Evolutionary conservation across 2,329 filamentous ascomycete genomes (phyloP).

Genomic region (Fusarium albosuccineum): DNA sequence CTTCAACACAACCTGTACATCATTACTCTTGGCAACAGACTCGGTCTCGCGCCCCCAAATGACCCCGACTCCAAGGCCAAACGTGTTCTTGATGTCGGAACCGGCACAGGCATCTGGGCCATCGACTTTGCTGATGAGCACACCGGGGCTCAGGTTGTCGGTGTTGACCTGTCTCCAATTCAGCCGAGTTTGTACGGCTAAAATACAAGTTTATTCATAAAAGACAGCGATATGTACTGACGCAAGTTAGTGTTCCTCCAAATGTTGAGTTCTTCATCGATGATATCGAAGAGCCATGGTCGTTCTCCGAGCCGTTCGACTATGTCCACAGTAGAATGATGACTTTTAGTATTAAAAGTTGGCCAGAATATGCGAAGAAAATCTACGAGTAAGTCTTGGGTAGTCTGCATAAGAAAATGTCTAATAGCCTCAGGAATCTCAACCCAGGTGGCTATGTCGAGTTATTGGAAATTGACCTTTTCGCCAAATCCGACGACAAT

Average conservation of each 20-base stretch:
- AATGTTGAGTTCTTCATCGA: slow-evolving; percentile 32
- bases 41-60: slow-evolving; percentile 32
- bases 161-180: slow-evolving; percentile 32
- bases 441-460: slow-evolving; percentile 35
- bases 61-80: slow-evolving; percentile 15
- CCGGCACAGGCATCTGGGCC: slow-evolving; percentile 39
- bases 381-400: slow-evolving; percentile 1
- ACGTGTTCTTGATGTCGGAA: slow-evolving; percentile 33
- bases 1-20: slow-evolving; percentile 38
- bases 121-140: slow-evolving; percentile 32
- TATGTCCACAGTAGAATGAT: slow-evolving; percentile 39
- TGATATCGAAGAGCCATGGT: slow-evolving; percentile 36
- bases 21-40: slow-evolving; percentile 27
- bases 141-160: slow-evolving; percentile 24
- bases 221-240: neutral
- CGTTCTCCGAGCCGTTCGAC: slow-evolving; percentile 22
- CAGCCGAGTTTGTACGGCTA: slow-evolving; percentile 28
- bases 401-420: rapidly evolving
- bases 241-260: slow-evolving; percentile 19
- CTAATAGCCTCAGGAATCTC: slow-evolving; percentile 33
- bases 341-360: slow-evolving; percentile 25
- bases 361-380: slow-evolving; percentile 12
- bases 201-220: rapidly evolving
- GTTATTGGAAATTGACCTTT: slow-evolving; percentile 33
- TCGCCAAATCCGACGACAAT: slow-evolving; percentile 29